phyloP scores from a whole-genome alignment of 73 alveolate genomes.

The Blepharisma japonicum region DNA sequence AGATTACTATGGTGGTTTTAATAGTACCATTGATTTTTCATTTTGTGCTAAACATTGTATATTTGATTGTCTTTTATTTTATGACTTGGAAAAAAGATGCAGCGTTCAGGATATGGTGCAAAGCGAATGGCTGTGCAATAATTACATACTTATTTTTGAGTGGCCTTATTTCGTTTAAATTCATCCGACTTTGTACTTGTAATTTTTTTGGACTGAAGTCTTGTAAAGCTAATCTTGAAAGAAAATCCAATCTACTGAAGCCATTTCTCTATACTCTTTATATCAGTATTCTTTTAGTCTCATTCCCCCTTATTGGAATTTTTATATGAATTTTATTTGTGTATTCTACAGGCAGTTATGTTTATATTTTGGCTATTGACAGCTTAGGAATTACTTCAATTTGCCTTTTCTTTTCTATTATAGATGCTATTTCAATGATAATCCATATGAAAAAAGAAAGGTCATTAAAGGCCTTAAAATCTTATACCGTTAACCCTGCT shows the following conservation, averaged over 20 bases:
- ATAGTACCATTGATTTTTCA: background rate
- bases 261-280: background rate
- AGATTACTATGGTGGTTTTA: background rate
- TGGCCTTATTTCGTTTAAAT: background rate
- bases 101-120: background rate
- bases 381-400: background rate
- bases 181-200: background rate
- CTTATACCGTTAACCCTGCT: background rate
- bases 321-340: background rate
- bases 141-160: background rate
- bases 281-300: background rate
- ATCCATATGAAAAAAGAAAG: too few species aligned
- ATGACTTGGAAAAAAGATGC: background rate
- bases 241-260: background rate
- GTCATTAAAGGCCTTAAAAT: background rate
- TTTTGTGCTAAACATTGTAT: background rate
- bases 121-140: background rate
- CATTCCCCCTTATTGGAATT: background rate
- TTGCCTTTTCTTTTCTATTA: background rate
- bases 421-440: background rate
- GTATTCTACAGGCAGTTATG: background rate
- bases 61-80: background rate
- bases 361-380: background rate
- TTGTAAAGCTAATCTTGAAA: conserved; percentile 4
- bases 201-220: background rate